Percentiles rank a stretch among this genome's conserved stretches.
phyloP scores from a whole-genome alignment of 2,329 filamentous ascomycete species.

The Colletotrichum aenigma region DNA sequence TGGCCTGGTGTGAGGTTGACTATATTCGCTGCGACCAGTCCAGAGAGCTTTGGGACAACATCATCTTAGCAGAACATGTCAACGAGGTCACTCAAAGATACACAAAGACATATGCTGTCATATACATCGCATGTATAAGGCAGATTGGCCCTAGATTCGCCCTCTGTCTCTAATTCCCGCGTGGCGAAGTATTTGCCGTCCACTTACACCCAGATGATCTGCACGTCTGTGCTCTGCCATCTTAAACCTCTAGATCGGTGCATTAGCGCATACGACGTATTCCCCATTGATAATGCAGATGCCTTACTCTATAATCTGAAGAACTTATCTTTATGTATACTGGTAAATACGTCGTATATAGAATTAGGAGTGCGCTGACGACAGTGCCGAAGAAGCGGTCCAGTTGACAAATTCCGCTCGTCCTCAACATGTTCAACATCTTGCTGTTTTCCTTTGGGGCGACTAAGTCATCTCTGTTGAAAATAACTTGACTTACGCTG shows the following conservation, averaged over 20 bases:
- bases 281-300: neutral
- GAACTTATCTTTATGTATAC: neutral
- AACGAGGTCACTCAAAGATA: neutral
- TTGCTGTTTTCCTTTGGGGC: neutral
- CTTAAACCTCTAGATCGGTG: neutral
- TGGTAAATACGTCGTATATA: neutral
- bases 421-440: neutral
- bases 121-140: neutral
- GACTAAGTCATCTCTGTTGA: neutral
- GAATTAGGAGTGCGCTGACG: neutral
- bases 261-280: neutral
- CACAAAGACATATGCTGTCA: neutral
- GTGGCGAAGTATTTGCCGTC: neutral
- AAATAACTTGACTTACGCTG: neutral
- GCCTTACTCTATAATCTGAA: neutral
- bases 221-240: neutral
- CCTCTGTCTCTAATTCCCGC: neutral
- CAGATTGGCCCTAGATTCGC: neutral
- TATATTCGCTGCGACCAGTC: neutral
- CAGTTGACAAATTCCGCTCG: neutral
- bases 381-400: neutral
- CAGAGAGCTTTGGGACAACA: neutral
- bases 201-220: neutral
- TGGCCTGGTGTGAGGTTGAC: fast-evolving
- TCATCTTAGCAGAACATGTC: neutral